A percentile compares a stretch with the other conserved stretches of the same genome.
Conservation (phyloP, 345 rosid genomes). For the Schrenkiella parvula region DNA sequence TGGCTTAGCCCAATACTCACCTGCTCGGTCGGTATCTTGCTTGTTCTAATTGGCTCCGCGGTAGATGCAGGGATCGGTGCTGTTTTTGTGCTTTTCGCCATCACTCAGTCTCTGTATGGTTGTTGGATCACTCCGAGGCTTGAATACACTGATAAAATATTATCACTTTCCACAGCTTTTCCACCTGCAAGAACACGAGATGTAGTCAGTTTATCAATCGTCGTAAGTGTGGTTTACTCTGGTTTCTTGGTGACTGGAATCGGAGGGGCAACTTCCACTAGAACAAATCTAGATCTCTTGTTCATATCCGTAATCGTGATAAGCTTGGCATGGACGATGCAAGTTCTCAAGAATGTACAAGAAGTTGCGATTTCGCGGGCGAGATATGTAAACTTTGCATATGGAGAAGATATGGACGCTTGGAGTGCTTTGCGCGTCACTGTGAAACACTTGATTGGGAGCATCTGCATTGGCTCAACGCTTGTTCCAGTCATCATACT, state of each 20-base stretch:
- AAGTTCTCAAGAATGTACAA: slow-evolving; percentile 59
- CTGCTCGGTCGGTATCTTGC: slow-evolving; percentile 51
- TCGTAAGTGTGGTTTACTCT: slow-evolving; percentile 39
- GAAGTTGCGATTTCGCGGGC: slow-evolving; percentile 57
- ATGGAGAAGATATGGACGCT: slow-evolving; percentile 49
- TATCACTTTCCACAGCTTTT: slow-evolving; percentile 46
- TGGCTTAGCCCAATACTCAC: slow-evolving; percentile 66
- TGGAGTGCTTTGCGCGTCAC: slow-evolving; percentile 43
- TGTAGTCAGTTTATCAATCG: slow-evolving; percentile 35
- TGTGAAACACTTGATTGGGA: slow-evolving; percentile 47
- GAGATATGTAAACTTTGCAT: slow-evolving; percentile 47
- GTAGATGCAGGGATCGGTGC: slow-evolving; percentile 49
- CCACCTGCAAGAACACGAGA: slow-evolving; percentile 43
- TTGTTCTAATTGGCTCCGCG: slow-evolving; percentile 45
- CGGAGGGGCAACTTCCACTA: slow-evolving; percentile 68
- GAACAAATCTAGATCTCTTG: slow-evolving; percentile 43
- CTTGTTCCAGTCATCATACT: slow-evolving; percentile 50
- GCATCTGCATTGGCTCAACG: slow-evolving; percentile 63
- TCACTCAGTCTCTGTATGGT: slow-evolving; percentile 54
- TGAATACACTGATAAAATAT: slow-evolving; percentile 48
- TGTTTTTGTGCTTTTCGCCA: slow-evolving; percentile 38
- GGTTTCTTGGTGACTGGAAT: slow-evolving; percentile 65
- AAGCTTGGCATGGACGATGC: slow-evolving; percentile 78
- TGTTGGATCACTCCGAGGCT: slow-evolving; percentile 72
- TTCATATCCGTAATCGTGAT: slow-evolving; percentile 53